Evolutionary conservation across 2,329 filamentous ascomycete genomes (phyloP), one percentile per base, ranked within the genome.

Genomic region (Claviceps sorghi): DNA sequence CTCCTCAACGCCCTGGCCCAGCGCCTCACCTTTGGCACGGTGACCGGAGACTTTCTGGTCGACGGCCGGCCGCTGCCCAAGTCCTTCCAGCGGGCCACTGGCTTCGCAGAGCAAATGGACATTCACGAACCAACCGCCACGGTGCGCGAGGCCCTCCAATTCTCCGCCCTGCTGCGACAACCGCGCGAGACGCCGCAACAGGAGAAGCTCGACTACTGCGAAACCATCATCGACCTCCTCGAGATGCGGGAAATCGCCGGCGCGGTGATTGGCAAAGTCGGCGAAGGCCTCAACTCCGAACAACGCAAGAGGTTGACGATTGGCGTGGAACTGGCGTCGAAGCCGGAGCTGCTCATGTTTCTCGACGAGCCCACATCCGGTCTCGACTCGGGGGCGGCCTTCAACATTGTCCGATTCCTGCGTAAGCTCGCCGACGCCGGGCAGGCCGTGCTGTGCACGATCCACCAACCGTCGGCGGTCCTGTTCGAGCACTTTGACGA

Each of bases 71-170:
- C 79, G 47, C 78, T 85, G 15, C 84, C 88, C 51, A 78, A 76
- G 43, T 86, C 83, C 0, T 91, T 91, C 71, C 86, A 90, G 63
- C 78, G 87, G 46, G 86, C 86, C 60, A 89, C 85, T 0, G 87
- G 86, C 29, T 91, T 72, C 52, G 70, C 69, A 1, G 69, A 86
- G 60, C 82, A 86, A 58, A 78, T 79, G 66, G 82, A 86, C 57
- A 73, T 86, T 2, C 82, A 85, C 58, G 80, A 84, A 55, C 75
- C 79, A 1, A 82, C 79, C 0, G 72, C 80, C 0, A 86, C 83
- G 0, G 80, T 86, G 0, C 72, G 80, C 1, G 83, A 86, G 56
- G 81, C 82, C 0, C 66, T 86, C 0, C 74, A 75, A 30, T 85
- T 86, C 60, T 83, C 80, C 0, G 83, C 83, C 0, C 69, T 82